A percentile compares a stretch with the other conserved stretches of the same genome.
phyloP scores from a whole-genome alignment of 1,139 yeast genomes.

The Sugiyamaella neomexicana region DNA sequence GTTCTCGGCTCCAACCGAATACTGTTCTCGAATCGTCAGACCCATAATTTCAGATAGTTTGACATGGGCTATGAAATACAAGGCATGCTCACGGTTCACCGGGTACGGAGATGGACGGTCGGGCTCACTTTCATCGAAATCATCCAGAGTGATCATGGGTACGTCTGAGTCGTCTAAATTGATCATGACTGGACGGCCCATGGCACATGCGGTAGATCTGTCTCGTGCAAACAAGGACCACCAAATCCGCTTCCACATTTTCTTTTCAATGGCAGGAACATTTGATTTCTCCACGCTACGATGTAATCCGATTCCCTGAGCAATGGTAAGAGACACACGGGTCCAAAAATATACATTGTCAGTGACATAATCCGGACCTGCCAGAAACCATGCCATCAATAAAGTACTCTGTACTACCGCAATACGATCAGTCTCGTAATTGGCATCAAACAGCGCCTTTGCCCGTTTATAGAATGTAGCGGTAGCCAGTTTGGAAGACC shows the following conservation, averaged over 20 bases:
- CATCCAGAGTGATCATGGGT: slow-evolving; percentile 66
- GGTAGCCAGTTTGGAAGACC: slow-evolving; percentile 58
- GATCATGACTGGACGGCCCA: slow-evolving; percentile 71
- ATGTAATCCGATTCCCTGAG: slow-evolving; percentile 80
- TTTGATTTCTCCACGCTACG: slow-evolving; percentile 43
- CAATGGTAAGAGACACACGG: slow-evolving; percentile 67
- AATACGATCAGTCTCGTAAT: slow-evolving; percentile 70
- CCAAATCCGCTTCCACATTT: slow-evolving; percentile 71
- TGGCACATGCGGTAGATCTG: slow-evolving; percentile 68
- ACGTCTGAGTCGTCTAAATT: slow-evolving; percentile 78
- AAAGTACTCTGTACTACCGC: slow-evolving; percentile 66
- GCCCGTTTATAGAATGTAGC: slow-evolving; percentile 74
- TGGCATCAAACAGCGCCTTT: slow-evolving; percentile 71
- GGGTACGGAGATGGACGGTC: slow-evolving; percentile 49
- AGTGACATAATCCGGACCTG: slow-evolving; percentile 75
- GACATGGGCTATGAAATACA: slow-evolving; percentile 62
- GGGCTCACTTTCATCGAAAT: slow-evolving; percentile 60
- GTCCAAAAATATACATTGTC: slow-evolving; percentile 79
- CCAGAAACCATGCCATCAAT: slow-evolving; percentile 71
- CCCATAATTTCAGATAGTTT: slow-evolving; percentile 76
- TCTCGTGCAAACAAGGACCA: slow-evolving; percentile 79
- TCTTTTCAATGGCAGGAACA: slow-evolving; percentile 49
- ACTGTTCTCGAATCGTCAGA: slow-evolving; percentile 67
- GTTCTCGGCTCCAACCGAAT: slow-evolving; percentile 66
- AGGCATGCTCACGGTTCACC: slow-evolving; percentile 50